Base-by-base conservation (phyloP, 345 rosid species). In the Raphanus sativus region DNA sequence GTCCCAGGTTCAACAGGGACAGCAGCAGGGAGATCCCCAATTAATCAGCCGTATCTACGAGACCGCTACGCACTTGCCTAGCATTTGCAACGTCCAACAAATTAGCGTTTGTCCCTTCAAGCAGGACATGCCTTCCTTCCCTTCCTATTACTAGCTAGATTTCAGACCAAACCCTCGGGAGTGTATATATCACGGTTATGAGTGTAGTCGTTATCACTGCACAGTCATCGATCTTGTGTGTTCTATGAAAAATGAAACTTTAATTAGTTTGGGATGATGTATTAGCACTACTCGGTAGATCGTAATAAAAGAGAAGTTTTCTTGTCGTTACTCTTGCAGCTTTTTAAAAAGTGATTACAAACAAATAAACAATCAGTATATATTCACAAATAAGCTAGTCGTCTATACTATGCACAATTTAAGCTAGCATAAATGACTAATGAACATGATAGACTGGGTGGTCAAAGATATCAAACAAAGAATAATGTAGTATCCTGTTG, bases 71-170 rank as follows among this genome's bases (percentile, higher is more conserved):
- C 1, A 16, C 40, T 71, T 77, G 73, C 81, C 81, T 42, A 33
- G n/a, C 10, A 4, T 40, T 59, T 77, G 81, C 76, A 11, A 10
- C 1, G 12, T 77, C 25, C 76, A 8, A 0, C 29, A 55, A 65
- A 62, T 77, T 77, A 52, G 21, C 32, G 68, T 32, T 25, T 77
- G 81, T 8, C 77, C 73, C 12, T 77, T 77, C 73, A 9, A 17
- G 59, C 17, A 5, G 24, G 6, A 11, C 59, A 16, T 1, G 30
- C 72, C 76, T 59, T 68, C 21, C 21, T 21, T 40, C 78, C 72
- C 79, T 59, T 30, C 71, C 16, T 75, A n/a, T 60, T 75, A 75
- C 60, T 67, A 76, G 25, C 60, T 67, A 76, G 25, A 38, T 28
- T 7, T 0, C 21, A 15, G n/a, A 62, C 6, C 8, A 28, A 16